Percentiles rank a stretch among this genome's conserved stretches.
Conservation (phyloP, 177 flowering plant species). For the Vitis hybrid region DNA sequence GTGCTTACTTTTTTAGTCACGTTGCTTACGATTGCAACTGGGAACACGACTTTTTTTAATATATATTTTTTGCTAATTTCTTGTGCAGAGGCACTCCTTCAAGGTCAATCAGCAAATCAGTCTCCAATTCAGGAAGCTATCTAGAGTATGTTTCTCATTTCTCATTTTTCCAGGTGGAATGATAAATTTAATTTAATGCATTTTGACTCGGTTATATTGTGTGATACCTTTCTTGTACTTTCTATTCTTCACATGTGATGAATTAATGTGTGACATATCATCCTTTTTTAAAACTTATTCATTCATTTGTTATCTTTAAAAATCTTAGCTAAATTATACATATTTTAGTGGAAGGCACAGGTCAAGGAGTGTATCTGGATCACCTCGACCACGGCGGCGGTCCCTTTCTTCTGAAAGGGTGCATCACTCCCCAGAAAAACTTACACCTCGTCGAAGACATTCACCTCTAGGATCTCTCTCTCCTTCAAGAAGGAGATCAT, state of each 20-base stretch:
- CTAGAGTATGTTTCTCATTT: constrained; percentile 42
- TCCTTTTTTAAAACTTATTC: not conserved
- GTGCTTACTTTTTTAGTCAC: not conserved
- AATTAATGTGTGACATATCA: not conserved
- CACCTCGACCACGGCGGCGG: constrained; percentile 47
- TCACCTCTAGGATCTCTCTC: constrained; percentile 34
- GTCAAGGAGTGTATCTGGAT: constrained; percentile 65
- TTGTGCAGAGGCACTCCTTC: constrained; percentile 36
- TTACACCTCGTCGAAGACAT: constrained; percentile 48
- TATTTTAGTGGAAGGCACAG: constrained; percentile 40
- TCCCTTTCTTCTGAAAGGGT: constrained; percentile 51
- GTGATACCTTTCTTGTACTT: not conserved
- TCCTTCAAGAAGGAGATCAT: constrained; percentile 33
- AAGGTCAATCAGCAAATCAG: constrained; percentile 53
- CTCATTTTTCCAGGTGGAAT: not conserved
- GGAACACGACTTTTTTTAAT: not conserved
- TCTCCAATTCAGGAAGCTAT: constrained; percentile 57
- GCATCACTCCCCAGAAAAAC: constrained; percentile 40
- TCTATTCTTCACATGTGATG: not conserved
- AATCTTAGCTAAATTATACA: not conserved
- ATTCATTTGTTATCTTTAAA: not conserved
- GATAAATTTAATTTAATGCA: not conserved
- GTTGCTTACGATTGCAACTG: not conserved
- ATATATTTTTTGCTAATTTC: not conserved
- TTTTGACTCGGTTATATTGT: not conserved